Base-by-base conservation (phyloP, 2,329 filamentous ascomycete genomes). In the Aureobasidium sp. region DNA sequence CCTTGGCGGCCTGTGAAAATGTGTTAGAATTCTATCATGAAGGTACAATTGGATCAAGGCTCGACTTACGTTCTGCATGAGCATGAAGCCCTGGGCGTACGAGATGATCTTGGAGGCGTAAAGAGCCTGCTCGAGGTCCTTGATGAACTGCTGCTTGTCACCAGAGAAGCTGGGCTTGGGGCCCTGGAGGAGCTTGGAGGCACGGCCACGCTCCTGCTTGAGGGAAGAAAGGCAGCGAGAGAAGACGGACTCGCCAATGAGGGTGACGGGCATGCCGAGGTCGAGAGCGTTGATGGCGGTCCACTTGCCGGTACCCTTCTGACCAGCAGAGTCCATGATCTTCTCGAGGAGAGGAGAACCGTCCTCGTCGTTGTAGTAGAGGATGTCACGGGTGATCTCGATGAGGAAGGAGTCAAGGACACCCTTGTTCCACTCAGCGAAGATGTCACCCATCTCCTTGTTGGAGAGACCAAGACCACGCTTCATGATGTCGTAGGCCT, bases 91-190 rank as follows among this genome's bases (percentile, higher is more conserved):
- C 82, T 99, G 94, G 68, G 94, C 91, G 77, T 99, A 99, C 23
- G 94, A 99, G 80, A 99, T 97, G 76, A 99, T 99, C 89, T 99
- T 99, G 74, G 93, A 97, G 69, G 94, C 94, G 76, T 99, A 99
- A 66, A 99, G 87, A 69, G 93, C 94, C 84, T 99, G 94, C 84
- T 99, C 94, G 58, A 99, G 90, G 79, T 99, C 92, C 70, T 90
- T 90, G 70, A 99, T 87, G 86, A 97, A 96, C 77, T 91, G 85
- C 77, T 90, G 82, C 84, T 89, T 91, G 86, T 97, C 85, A 70
- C 94, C 94, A 71, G 88, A 84, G 78, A 97, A 97, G 72, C 85
- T 86, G 74, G 84, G 88, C 72, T 78, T 82, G 64, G 91, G 91
- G 69, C 92, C 90, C 64, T 86, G 76, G 55, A 99, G 89, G 75